phyloP scores from a whole-genome alignment of 768 basidiomycete species.

The Nidularia sp. region DNA sequence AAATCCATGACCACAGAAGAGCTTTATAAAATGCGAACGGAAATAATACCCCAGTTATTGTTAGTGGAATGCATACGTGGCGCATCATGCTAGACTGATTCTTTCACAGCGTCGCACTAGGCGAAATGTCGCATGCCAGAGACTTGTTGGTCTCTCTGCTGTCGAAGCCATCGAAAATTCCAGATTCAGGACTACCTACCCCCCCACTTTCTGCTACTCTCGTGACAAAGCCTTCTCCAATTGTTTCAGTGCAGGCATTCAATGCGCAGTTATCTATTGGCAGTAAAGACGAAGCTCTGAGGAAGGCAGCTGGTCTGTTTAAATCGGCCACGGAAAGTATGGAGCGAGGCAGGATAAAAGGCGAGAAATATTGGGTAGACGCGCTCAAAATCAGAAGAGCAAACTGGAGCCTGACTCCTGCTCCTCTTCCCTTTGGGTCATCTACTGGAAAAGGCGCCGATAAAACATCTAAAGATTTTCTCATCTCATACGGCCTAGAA shows the following conservation, averaged over 20 bases:
- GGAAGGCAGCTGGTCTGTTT: slow-evolving; percentile 71
- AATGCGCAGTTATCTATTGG: slow-evolving; percentile 71
- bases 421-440: slow-evolving; percentile 70
- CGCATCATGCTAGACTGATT: background rate
- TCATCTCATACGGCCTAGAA: slow-evolving; percentile 77
- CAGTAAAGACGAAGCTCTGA: slow-evolving; percentile 75
- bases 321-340: slow-evolving; percentile 66
- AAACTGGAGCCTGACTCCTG: slow-evolving; percentile 80
- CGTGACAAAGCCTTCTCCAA: slow-evolving; percentile 63
- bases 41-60: slow-evolving; percentile 70
- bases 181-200: slow-evolving; percentile 5
- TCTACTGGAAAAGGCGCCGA: slow-evolving; percentile 74
- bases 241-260: slow-evolving; percentile 66
- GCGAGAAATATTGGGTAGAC: slow-evolving; percentile 79
- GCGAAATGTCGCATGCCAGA: slow-evolving; percentile 76
- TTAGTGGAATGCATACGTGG: slow-evolving; percentile 31
- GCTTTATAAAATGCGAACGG: slow-evolving; percentile 66
- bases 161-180: slow-evolving; percentile 12
- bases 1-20: slow-evolving; percentile 72
- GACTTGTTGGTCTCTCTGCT: slow-evolving; percentile 60
- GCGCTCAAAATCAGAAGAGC: slow-evolving; percentile 71
- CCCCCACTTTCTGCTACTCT: slow-evolving; percentile 51
- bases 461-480: slow-evolving; percentile 76
- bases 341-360: slow-evolving; percentile 54
- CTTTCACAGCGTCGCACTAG: slow-evolving; percentile 56